Evolutionary conservation across 176 grass and related monocot genomes (phyloP).

Genomic region (Sorghum bicolor): DNA sequence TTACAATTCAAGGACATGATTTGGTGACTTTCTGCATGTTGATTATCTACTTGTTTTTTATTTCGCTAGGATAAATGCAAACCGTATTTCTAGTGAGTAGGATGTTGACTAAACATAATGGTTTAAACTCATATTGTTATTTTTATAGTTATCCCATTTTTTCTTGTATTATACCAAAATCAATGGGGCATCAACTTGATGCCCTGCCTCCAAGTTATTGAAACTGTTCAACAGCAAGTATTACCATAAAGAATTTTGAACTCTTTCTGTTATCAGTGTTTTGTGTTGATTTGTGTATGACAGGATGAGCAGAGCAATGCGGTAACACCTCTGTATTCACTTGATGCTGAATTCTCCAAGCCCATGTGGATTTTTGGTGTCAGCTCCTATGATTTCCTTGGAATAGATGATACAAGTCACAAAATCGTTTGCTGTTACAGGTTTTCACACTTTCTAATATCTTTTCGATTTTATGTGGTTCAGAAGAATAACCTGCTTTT

Average conservation of each 20-base stretch:
- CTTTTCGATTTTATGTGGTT: not conserved
- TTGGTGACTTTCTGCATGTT: not conserved
- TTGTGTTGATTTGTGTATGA: slow-evolving; percentile 9
- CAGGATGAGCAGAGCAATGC: slow-evolving; percentile 70
- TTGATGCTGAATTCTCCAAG: slow-evolving; percentile 88
- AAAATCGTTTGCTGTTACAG: slow-evolving; percentile 84
- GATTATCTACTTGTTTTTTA: not conserved
- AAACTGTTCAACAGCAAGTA: not conserved
- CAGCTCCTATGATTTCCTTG: slow-evolving; percentile 84
- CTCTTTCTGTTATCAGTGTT: not conserved
- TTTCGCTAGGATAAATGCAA: not conserved
- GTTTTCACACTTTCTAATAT: slow-evolving; percentile 36
- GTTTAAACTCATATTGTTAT: not conserved
- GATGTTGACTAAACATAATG: not conserved
- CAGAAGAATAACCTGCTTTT: slow-evolving; percentile 6
- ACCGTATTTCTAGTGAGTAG: not conserved
- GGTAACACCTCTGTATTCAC: slow-evolving; percentile 52
- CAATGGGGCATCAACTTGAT: not conserved
- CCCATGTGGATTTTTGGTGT: slow-evolving; percentile 89
- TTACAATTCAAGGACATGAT: not conserved
- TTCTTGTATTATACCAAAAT: not conserved
- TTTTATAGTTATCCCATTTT: not conserved
- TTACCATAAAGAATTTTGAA: not conserved
- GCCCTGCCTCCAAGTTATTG: not conserved
- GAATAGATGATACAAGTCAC: slow-evolving; percentile 26